Evolutionary conservation across 164 flowering plant species (phyloP).

Genomic region (Warburgia ugandensis): DNA sequence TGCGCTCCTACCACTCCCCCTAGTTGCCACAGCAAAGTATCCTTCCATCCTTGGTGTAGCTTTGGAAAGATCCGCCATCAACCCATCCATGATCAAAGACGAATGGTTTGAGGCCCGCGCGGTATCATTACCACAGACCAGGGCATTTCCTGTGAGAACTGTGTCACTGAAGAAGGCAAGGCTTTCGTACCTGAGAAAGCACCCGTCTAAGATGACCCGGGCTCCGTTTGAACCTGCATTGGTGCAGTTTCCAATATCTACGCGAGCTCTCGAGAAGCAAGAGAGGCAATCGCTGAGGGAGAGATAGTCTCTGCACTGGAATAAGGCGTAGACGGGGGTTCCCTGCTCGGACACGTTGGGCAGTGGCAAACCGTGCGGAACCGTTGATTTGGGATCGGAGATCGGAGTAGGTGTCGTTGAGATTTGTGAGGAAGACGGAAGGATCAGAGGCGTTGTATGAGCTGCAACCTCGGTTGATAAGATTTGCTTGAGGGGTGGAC

Average conservation of each 20-base stretch:
- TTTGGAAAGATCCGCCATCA: conserved; percentile 22
- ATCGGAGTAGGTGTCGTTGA: conserved; percentile 4
- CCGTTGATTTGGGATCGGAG: conserved; percentile 1
- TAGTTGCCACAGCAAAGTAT: conserved; percentile 29
- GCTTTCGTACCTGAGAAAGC: conserved; percentile 49
- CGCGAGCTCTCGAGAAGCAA: conserved; percentile 25
- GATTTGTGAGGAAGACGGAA: conserved; percentile 4
- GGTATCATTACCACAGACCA: conserved; percentile 25
- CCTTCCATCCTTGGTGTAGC: conserved; percentile 31
- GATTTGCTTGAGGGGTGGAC: conserved; percentile 12
- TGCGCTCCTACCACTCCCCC: conserved; percentile 6
- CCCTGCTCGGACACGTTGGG: conserved; percentile 18
- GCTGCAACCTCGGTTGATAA: conserved; percentile 15
- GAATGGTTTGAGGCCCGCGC: conserved; percentile 12
- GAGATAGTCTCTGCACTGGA: conserved; percentile 39
- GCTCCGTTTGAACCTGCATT: conserved; percentile 32
- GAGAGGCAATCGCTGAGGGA: conserved; percentile 32
- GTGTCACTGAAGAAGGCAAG: conserved; percentile 28
- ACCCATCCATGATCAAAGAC: conserved; percentile 1
- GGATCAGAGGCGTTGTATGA: conserved; percentile 12
- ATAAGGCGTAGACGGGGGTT: conserved; percentile 35
- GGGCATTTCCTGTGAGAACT: conserved; percentile 24
- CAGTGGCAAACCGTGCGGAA: conserved; percentile 25
- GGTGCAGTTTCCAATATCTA: conserved; percentile 31
- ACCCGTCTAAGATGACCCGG: conserved; percentile 39